Conservation (phyloP, 805 yeast genomes). For the Ogataea paradorogensis region DNA sequence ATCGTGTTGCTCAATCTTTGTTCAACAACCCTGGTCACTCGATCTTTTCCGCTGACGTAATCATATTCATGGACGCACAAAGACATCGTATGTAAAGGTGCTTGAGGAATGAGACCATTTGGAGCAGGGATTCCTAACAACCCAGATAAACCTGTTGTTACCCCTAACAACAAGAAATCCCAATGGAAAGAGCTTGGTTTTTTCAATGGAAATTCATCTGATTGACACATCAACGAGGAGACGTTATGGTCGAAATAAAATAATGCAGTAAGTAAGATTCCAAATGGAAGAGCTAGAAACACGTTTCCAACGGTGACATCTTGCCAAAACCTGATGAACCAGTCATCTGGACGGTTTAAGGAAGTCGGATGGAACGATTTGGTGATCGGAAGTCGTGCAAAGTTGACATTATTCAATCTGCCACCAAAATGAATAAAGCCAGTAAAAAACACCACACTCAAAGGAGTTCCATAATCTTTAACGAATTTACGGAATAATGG, state of each 20-base stretch:
- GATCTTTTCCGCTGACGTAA: conserved; percentile 29
- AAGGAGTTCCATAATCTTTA: conserved; percentile 83
- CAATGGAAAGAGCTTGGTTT: conserved; percentile 93
- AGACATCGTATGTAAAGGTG: conserved; percentile 87
- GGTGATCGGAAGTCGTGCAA: conserved; percentile 67
- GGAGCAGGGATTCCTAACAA: conserved; percentile 92
- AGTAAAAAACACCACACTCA: conserved; percentile 82
- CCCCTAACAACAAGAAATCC: conserved; percentile 81
- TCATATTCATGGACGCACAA: conserved; percentile 54
- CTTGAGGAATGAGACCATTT: conserved; percentile 95
- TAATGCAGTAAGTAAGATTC: conserved; percentile 73
- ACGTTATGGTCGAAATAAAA: conserved; percentile 96
- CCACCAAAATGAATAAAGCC: conserved; percentile 95
- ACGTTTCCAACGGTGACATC: conserved; percentile 68
- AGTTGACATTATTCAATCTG: conserved; percentile 49
- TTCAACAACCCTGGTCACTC: conserved; percentile 66
- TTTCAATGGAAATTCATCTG: conserved; percentile 69
- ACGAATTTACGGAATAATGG: conserved; percentile 63
- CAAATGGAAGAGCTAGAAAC: conserved; percentile 91
- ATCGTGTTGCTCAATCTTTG: conserved; percentile 81
- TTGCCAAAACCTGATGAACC: conserved; percentile 78
- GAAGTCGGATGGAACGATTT: conserved; percentile 74
- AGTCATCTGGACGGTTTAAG: conserved; percentile 50
- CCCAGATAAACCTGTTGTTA: conserved; percentile 86
- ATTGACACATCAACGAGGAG: conserved; percentile 89